Conservation (phyloP, 2,329 filamentous ascomycete species). For the Sclerotiophoma versabilis region DNA sequence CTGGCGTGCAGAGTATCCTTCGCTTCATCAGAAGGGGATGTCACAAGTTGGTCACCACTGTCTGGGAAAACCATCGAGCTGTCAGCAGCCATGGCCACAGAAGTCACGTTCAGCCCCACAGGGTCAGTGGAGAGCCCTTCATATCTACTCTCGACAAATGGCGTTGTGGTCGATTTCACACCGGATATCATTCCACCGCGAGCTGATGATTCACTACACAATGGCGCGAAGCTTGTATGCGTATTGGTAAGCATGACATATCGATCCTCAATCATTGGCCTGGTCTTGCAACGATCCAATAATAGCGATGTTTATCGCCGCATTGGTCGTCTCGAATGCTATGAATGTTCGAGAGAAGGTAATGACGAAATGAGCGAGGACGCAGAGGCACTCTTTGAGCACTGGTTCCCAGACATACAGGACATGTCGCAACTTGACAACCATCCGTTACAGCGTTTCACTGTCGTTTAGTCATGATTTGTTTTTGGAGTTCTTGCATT, state of each 20-base stretch:
- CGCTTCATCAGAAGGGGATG: constrained; percentile 28
- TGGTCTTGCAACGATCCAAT: constrained; percentile 37
- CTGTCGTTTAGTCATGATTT: constrained; percentile 30
- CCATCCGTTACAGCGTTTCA: constrained; percentile 38
- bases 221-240: constrained; percentile 42
- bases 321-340: constrained; percentile 47
- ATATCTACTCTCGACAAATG: constrained; percentile 38
- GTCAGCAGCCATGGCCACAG: constrained; percentile 44
- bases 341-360: constrained; percentile 40
- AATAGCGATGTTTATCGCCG: constrained; percentile 37
- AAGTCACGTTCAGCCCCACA: constrained; percentile 32
- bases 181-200: constrained; percentile 40
- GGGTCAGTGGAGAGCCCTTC: constrained; percentile 19
- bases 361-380: constrained; percentile 43
- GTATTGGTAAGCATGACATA: constrained; percentile 48
- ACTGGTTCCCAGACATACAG: constrained; percentile 47
- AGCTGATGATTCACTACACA: constrained; percentile 35
- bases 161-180: constrained; percentile 41
- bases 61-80: constrained; percentile 39
- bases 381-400: constrained; percentile 43
- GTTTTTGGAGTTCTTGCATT: background rate
- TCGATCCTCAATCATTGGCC: constrained; percentile 44
- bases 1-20: constrained; percentile 43
- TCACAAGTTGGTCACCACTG: constrained; percentile 40
- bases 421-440: constrained; percentile 48